phyloP scores from a whole-genome alignment of 2,329 filamentous ascomycete genomes.

The Fusarium humuli region DNA sequence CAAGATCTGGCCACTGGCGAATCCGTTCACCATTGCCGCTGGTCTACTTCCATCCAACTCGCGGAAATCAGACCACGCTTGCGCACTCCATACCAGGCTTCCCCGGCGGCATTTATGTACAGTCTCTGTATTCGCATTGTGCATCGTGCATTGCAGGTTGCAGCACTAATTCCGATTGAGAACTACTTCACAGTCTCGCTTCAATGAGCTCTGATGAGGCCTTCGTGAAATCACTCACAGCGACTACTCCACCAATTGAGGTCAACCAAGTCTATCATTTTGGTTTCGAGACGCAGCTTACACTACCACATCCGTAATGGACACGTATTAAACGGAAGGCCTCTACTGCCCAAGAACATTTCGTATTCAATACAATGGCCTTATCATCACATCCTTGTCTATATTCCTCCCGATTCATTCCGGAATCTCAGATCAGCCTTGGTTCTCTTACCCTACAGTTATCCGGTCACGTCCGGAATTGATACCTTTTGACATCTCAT shows the following conservation, averaged over 20 bases:
- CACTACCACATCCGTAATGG: background rate
- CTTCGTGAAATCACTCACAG: background rate
- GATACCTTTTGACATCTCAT: conserved; percentile 9
- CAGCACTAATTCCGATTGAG: conserved; percentile 1
- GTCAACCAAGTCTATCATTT: background rate
- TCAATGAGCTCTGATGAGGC: conserved; percentile 5
- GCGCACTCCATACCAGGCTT: conserved; percentile 34
- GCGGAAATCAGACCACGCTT: conserved; percentile 42
- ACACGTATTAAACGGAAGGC: conserved; percentile 7
- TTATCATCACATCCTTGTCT: conserved; percentile 13
- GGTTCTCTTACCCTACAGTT: conserved; percentile 30
- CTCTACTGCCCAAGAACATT: conserved; percentile 8
- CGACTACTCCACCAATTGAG: conserved; percentile 16
- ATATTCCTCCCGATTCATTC: conserved; percentile 41
- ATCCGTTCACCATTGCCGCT: conserved; percentile 15
- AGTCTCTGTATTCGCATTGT: conserved; percentile 19
- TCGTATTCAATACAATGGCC: conserved; percentile 6
- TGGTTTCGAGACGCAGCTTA: conserved; percentile 7
- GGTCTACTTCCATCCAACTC: conserved; percentile 34
- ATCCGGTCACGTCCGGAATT: background rate
- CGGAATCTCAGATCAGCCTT: conserved; percentile 29
- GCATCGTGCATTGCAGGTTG: conserved; percentile 31
- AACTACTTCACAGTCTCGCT: background rate
- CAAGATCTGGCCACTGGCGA: conserved; percentile 44
- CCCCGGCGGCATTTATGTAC: conserved; percentile 26